Percentiles rank a stretch among this genome's conserved stretches.
Conservation (phyloP, 306 rosid genomes). For the Cucumis cinereus region DNA sequence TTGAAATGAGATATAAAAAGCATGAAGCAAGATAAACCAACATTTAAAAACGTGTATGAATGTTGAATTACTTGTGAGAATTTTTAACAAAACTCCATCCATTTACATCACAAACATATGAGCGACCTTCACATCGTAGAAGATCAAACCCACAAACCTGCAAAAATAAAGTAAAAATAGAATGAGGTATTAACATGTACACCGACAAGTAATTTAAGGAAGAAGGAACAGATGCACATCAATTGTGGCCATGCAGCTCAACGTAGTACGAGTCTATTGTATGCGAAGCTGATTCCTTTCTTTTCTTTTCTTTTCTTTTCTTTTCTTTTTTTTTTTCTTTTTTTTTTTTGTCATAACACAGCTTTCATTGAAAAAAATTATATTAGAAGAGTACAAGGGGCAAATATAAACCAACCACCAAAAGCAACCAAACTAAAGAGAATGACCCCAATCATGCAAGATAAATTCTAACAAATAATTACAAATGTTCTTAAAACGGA, state of each 20-base stretch:
- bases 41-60: conserved; percentile 8
- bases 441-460: no score
- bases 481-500: no score
- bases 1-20: not conserved
- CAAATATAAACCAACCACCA: no score
- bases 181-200: conserved; percentile 1
- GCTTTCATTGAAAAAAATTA: no score
- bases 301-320: no score
- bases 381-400: no score
- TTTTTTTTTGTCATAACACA: no score
- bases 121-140: conserved; percentile 83
- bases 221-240: not conserved
- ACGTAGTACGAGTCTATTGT: not conserved
- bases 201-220: not conserved
- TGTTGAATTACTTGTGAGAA: conserved; percentile 65
- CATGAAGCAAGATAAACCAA: not conserved
- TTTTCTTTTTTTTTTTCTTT: no score
- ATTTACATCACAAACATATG: conserved; percentile 97
- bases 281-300: no score
- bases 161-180: conserved; percentile 17
- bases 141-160: conserved; percentile 99
- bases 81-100: conserved; percentile 99
- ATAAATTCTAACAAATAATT: no score
- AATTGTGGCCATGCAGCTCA: not conserved
- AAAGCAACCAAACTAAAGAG: no score